Percentiles rank a stretch among this genome's conserved stretches.
Conservation (phyloP, 2,329 filamentous ascomycete species). For the Blumeria graminis region DNA sequence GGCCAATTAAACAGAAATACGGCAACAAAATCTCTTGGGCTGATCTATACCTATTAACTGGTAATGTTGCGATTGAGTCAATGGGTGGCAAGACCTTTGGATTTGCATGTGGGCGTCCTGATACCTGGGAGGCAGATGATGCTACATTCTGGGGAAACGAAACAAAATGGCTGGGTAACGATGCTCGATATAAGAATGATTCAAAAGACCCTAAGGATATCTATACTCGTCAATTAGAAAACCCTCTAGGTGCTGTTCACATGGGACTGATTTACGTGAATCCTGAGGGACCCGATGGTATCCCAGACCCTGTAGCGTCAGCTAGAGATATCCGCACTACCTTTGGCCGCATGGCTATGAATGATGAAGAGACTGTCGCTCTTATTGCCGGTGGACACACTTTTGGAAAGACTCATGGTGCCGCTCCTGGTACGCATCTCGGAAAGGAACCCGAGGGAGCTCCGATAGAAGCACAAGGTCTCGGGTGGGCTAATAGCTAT, state of each 20-base stretch:
- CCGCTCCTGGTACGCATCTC: constrained; percentile 27
- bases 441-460: constrained; percentile 44
- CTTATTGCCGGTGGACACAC: constrained; percentile 57
- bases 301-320: constrained; percentile 43
- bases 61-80: constrained; percentile 53
- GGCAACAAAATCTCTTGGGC: constrained; percentile 66
- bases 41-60: constrained; percentile 44
- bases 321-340: constrained; percentile 50
- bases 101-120: constrained; percentile 46
- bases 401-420: constrained; percentile 64
- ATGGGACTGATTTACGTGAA: constrained; percentile 70
- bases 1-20: constrained; percentile 70
- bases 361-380: constrained; percentile 60
- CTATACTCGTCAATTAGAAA: constrained; percentile 39
- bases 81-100: constrained; percentile 55
- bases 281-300: constrained; percentile 51
- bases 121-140: constrained; percentile 55
- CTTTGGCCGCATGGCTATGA: constrained; percentile 62
- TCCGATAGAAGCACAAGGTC: constrained; percentile 37
- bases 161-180: constrained; percentile 50
- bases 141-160: constrained; percentile 57
- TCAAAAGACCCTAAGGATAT: constrained; percentile 20
- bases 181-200: constrained; percentile 32
- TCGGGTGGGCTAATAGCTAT: constrained; percentile 47
- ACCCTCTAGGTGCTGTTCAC: constrained; percentile 41